Conservation (phyloP, 1,284 basidiomycete species). For the Pascua guehoae region DNA sequence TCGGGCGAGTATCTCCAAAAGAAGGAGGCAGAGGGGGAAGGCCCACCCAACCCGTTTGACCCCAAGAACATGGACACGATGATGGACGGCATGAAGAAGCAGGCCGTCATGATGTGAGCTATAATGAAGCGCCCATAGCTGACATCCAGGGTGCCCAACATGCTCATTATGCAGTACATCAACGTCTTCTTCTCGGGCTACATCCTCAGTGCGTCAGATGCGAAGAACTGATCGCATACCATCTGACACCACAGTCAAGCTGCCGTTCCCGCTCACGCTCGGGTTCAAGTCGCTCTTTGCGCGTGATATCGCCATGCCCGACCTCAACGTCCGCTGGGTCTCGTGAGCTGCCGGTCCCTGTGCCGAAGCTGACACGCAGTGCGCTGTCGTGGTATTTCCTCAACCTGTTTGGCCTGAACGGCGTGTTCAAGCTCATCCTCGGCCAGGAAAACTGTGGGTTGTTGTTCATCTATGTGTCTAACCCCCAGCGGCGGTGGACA, state of each 20-base stretch:
- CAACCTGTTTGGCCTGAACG: slow-evolving; percentile 96
- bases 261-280: slow-evolving; percentile 94
- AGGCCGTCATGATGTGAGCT: slow-evolving; percentile 74
- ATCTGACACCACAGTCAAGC: slow-evolving; percentile 63
- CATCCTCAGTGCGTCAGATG: slow-evolving; percentile 76
- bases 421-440: slow-evolving; percentile 87
- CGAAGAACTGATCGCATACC: too few species aligned
- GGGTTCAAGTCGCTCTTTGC: slow-evolving; percentile 99
- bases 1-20: slow-evolving; percentile 79
- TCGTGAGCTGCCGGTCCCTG: slow-evolving; percentile 52
- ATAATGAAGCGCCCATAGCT: background rate
- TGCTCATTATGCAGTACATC: slow-evolving; percentile 99
- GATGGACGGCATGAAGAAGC: slow-evolving; percentile 99
- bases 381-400: slow-evolving; percentile 99
- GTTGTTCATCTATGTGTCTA: slow-evolving; percentile 6
- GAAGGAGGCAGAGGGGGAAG: slow-evolving; percentile 56
- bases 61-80: slow-evolving; percentile 92
- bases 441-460: slow-evolving; percentile 82
- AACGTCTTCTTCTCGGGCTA: slow-evolving; percentile 99
- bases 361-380: slow-evolving; percentile 8
- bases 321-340: slow-evolving; percentile 98
- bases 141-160: slow-evolving; percentile 73
- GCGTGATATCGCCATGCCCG: slow-evolving; percentile 88
- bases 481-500: slow-evolving; percentile 66
- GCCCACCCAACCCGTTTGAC: slow-evolving; percentile 67